Evolutionary conservation across 345 rosid species (phyloP), one percentile per base, ranked within the genome.

Genomic region (Toxicodendron radicans): DNA sequence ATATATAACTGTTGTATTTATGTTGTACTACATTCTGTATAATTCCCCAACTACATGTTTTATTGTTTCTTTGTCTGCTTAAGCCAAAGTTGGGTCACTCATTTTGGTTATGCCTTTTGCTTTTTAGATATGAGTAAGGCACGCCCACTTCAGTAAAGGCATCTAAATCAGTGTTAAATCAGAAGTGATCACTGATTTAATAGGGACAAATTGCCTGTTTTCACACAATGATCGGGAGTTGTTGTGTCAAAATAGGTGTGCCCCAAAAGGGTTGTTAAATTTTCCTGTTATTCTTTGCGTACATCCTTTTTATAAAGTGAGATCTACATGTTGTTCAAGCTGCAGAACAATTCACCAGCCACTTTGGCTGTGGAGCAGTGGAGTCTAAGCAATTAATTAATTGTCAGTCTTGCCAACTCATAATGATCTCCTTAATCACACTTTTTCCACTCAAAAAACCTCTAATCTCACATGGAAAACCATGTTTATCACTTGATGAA

Each of bases 241-340:
- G 0, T 68, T 20, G 30, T 58, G 78, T 79, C 73, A 79, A 65
- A 58, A 70, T 53, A 64, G 68, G 71, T 24, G 75, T 70, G 75
- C 77, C 65, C 24, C 24, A 2, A n/a, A 58, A 58, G 64, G 58
- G 66, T 56, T 71, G 72, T 64, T 35, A 52, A 13, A 61, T 74
- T 79, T 64, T 58, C 21, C 27, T n/a, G 27, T 56, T 32, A 38
- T 30, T 49, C 18, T 45, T 65, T 58, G 3, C 16, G 49, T 23
- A 17, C 17, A 51, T 71, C 16, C 12, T 35, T n/a, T 53, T 6
- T 5, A 6, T 43, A 46, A 46, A 27, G 54, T 57, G 65, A 27
- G 57, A 74, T 64, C 64, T 72, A 16, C 7, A 60, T 45, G 56
- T 21, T 58, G 8, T 53, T 53, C 46, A 41, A 73, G 70, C 7